Evolutionary conservation across 2,329 filamentous ascomycete genomes (phyloP).

Genomic region (Diaporthe batatas): DNA sequence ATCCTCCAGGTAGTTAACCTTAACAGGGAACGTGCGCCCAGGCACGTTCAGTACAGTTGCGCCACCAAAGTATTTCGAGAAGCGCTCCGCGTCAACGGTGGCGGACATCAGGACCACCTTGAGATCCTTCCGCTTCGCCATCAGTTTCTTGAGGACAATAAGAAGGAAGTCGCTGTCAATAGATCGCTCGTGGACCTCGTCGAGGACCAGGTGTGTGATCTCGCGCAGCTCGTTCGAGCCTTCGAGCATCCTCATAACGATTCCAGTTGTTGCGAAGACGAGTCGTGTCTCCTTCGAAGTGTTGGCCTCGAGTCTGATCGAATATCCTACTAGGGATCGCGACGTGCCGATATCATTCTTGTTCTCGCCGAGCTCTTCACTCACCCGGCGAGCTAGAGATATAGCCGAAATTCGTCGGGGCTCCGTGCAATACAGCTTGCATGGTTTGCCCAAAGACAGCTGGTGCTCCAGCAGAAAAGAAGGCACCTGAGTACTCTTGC

Average conservation of each 20-base stretch:
- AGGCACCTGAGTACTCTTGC: conserved; percentile 98
- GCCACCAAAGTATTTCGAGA: conserved; percentile 87
- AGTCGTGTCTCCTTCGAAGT: conserved; percentile 84
- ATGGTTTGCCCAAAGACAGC: conserved; percentile 81
- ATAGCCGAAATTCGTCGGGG: conserved; percentile 96
- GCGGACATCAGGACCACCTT: conserved; percentile 98
- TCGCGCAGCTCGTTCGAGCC: conserved; percentile 87
- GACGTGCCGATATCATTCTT: conserved; percentile 84
- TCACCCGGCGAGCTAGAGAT: conserved; percentile 91
- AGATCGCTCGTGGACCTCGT: conserved; percentile 95
- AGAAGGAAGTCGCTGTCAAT: conserved; percentile 98
- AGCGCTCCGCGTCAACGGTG: conserved; percentile 91
- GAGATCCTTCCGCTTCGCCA: conserved; percentile 81
- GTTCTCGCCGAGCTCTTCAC: conserved; percentile 91
- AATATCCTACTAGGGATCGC: conserved; percentile 91
- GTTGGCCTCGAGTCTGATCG: conserved; percentile 92
- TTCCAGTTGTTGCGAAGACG: conserved; percentile 90
- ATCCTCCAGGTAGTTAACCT: conserved; percentile 90
- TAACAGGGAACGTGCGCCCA: conserved; percentile 92
- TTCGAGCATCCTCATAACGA: conserved; percentile 98
- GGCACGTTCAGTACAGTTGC: conserved; percentile 92
- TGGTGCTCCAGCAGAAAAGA: conserved; percentile 93
- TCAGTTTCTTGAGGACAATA: conserved; percentile 88
- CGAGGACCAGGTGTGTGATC: conserved; percentile 94
- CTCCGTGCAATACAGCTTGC: conserved; percentile 96